These are phyloP conservation scores for Diddensiella transvaalensis DNA, from an alignment of 805 yeast genomes.

Conservation along the genomic window DNA sequence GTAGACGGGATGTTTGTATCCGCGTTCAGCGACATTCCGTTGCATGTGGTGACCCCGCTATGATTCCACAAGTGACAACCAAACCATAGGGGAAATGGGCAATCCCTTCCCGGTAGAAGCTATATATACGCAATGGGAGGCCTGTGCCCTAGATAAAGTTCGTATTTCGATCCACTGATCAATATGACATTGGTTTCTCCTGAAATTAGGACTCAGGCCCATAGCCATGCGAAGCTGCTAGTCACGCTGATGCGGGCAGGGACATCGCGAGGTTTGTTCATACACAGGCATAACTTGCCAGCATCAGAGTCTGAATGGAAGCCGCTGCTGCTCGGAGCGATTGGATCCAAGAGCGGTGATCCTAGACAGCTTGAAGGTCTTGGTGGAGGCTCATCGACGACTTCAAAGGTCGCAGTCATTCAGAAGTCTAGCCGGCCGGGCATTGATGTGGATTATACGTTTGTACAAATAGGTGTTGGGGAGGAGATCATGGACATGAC, in stretches of 20 bases:
- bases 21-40: background rate
- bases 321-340: constrained; percentile 7
- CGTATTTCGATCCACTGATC: background rate
- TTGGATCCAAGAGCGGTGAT: constrained; percentile 13
- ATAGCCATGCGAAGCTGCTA: constrained; percentile 4
- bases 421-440: constrained; percentile 5
- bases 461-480: constrained; percentile 13
- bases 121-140: background rate
- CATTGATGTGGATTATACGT: constrained; percentile 16
- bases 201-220: background rate
- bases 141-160: background rate
- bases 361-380: constrained; percentile 15
- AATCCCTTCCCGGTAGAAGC: background rate
- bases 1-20: background rate
- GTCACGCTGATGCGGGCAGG: constrained; percentile 14
- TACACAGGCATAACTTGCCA: constrained; percentile 8
- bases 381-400: constrained; percentile 13
- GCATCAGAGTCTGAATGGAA: background rate
- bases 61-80: background rate
- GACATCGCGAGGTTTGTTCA: constrained; percentile 13
- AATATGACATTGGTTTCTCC: background rate
- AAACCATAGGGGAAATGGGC: background rate
- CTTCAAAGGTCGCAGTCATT: constrained; percentile 15
- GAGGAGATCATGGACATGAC: constrained; percentile 7
- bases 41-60: no score